Evolutionary conservation across 768 basidiomycete genomes (phyloP).

Genomic region (Galerina marginata): DNA sequence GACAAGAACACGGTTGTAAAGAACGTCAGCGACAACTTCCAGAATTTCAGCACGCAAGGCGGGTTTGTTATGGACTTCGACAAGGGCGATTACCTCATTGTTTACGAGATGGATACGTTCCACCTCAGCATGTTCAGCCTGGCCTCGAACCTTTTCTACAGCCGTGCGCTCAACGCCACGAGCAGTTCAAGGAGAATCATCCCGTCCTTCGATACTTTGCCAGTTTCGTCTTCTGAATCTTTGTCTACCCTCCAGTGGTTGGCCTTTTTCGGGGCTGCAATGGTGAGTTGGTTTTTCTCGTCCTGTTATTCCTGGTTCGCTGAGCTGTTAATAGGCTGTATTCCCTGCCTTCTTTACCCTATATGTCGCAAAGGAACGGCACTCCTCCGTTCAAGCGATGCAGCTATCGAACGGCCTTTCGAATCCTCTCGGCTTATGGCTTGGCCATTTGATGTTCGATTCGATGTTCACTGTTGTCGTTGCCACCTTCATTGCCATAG

Average conservation of each 20-base stretch:
- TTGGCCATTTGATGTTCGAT: constrained; percentile 82
- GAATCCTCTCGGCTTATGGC: constrained; percentile 73
- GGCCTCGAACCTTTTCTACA: constrained; percentile 69
- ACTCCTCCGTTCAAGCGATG: constrained; percentile 80
- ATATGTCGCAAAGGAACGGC: constrained; percentile 76
- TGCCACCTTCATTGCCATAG: constrained; percentile 64
- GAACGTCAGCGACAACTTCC: neutral
- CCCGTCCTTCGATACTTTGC: constrained; percentile 61
- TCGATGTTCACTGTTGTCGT: constrained; percentile 60
- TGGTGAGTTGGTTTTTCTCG: constrained; percentile 49
- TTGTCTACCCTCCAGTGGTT: constrained; percentile 75
- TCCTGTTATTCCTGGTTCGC: neutral
- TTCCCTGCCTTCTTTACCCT: constrained; percentile 82
- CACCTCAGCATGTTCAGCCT: constrained; percentile 69
- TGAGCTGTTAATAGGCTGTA: constrained; percentile 53
- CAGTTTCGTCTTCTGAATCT: constrained; percentile 55
- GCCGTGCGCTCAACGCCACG: constrained; percentile 59
- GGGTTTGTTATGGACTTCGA: constrained; percentile 20
- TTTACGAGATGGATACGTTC: neutral
- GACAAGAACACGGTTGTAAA: constrained; percentile 10
- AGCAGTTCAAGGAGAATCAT: constrained; percentile 55
- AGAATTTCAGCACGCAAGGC: constrained; percentile 5
- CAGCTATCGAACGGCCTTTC: constrained; percentile 79
- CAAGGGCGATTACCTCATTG: constrained; percentile 15
- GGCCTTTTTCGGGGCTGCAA: constrained; percentile 72